Evolutionary conservation across 1,284 basidiomycete genomes (phyloP).

Genomic region (Neolentinus lepideus): DNA sequence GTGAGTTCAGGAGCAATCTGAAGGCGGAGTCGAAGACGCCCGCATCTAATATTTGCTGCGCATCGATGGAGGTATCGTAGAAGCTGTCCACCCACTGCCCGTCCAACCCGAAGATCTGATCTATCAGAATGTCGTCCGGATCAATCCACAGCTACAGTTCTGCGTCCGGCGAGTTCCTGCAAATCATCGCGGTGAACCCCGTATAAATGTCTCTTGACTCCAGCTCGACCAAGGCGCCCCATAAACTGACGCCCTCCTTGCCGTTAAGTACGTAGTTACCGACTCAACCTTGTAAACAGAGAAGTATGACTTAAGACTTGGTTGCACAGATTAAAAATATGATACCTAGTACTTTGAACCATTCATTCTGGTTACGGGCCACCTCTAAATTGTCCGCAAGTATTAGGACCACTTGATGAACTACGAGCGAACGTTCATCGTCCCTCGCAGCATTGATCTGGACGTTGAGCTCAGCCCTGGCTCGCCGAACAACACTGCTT

Average conservation of each 20-base stretch:
- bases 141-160: neutral
- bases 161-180: neutral
- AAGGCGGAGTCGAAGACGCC: no score
- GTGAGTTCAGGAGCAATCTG: no score
- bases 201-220: neutral
- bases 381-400: no score
- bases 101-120: neutral
- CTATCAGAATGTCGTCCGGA: neutral
- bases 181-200: neutral
- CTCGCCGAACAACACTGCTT: neutral
- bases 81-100: neutral
- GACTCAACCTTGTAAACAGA: neutral
- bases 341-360: neutral
- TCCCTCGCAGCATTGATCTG: neutral
- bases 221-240: neutral
- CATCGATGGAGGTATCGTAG: neutral
- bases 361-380: neutral
- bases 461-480: neutral
- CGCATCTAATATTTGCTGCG: no score
- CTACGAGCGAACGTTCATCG: neutral
- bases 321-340: no score
- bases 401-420: conserved; percentile 35
- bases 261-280: neutral
- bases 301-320: no score
- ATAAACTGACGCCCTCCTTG: neutral